A percentile compares a stretch with the other conserved stretches of the same genome.
Evolutionary conservation across 2,329 filamentous ascomycete species (phyloP).

Genomic region (Calonectria pteridis): DNA sequence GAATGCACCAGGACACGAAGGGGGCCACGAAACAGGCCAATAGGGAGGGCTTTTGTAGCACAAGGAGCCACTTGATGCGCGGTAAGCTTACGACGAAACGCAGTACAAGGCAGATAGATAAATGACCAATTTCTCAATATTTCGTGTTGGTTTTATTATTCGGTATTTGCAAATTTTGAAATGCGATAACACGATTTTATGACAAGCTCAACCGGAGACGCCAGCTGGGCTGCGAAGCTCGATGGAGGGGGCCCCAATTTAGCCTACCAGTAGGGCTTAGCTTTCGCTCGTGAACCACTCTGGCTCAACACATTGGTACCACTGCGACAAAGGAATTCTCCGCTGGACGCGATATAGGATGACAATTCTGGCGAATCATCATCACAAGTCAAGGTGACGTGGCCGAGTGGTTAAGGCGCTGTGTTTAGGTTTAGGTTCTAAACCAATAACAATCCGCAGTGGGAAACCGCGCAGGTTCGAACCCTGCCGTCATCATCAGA

Average conservation of each 20-base stretch:
- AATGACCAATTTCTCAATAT: no score
- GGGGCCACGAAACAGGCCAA: no score
- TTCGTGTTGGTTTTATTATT: no score
- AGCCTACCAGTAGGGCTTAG: not conserved
- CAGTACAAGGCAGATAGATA: no score
- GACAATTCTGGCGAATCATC: not conserved
- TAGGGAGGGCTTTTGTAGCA: no score
- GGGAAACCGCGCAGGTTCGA: constrained; percentile 64
- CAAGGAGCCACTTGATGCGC: no score
- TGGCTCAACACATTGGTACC: not conserved
- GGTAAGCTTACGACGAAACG: no score
- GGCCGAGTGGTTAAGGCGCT: constrained; percentile 70
- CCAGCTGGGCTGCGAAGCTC: not conserved
- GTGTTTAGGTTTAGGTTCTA: constrained; percentile 59
- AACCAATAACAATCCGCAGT: constrained; percentile 52
- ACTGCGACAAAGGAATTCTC: not conserved
- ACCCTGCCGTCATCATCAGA: constrained; percentile 60
- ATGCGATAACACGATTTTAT: not conserved
- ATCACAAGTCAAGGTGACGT: constrained; percentile 50
- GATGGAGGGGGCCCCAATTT: not conserved
- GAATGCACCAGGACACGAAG: no score
- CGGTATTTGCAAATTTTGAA: no score
- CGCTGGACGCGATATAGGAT: not conserved
- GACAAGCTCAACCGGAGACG: not conserved
- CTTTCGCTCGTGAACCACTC: not conserved